Evolutionary conservation across 768 basidiomycete species (phyloP).

Genomic region (Lactarius pseudohatsudake): DNA sequence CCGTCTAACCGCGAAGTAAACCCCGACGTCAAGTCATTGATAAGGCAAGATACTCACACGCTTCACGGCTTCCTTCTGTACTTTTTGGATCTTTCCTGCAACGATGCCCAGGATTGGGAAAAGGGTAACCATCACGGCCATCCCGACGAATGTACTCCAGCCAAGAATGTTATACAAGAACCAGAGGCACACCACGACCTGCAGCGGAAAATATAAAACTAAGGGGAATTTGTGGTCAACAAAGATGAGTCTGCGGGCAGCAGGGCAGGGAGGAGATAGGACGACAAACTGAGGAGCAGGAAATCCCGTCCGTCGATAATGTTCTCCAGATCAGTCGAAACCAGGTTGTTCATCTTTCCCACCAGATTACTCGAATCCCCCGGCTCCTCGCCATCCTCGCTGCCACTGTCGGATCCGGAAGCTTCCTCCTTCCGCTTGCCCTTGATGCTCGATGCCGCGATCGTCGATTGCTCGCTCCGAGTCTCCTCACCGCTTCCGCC

Average conservation of each 20-base stretch:
- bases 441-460: slow-evolving; percentile 24
- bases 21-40: background rate
- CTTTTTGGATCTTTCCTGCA: slow-evolving; percentile 37
- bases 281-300: slow-evolving; percentile 20
- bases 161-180: slow-evolving; percentile 49
- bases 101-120: slow-evolving; percentile 45
- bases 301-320: slow-evolving; percentile 35
- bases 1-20: slow-evolving; percentile 37
- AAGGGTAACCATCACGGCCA: slow-evolving; percentile 41
- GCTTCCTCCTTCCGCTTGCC: slow-evolving; percentile 22
- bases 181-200: slow-evolving; percentile 40
- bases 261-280: background rate
- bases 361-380: slow-evolving; percentile 47
- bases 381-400: background rate
- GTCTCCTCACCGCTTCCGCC: slow-evolving; percentile 20
- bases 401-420: background rate
- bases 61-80: slow-evolving; percentile 43
- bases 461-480: slow-evolving; percentile 12
- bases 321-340: slow-evolving; percentile 58
- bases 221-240: background rate
- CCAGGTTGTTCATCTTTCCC: slow-evolving; percentile 76
- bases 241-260: background rate
- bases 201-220: slow-evolving; percentile 42
- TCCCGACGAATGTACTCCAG: slow-evolving; percentile 48
- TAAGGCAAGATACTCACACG: slow-evolving; percentile 34